Evolutionary conservation across 192 early-diverging fungal genomes (phyloP).

Genomic region (Umbelopsis vinacea): DNA sequence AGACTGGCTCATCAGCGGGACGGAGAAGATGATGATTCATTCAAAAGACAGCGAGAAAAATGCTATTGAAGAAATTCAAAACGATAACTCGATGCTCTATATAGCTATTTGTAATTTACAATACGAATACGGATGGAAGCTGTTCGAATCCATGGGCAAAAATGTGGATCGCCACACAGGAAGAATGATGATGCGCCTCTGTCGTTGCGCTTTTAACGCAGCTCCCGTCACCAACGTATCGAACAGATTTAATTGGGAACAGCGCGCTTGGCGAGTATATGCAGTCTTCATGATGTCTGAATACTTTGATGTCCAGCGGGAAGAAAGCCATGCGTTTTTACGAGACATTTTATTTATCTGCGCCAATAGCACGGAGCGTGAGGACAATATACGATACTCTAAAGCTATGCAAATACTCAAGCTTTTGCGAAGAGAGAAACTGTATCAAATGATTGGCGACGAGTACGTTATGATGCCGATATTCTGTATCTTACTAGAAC

Average conservation of each 20-base stretch:
- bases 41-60: neutral
- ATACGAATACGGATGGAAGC: constrained; percentile 34
- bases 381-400: constrained; percentile 4
- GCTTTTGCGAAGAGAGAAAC: neutral
- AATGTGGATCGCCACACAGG: constrained; percentile 20
- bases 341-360: constrained; percentile 24
- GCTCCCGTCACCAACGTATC: constrained; percentile 25
- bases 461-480: constrained; percentile 29
- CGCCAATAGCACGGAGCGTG: constrained; percentile 24
- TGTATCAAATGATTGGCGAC: constrained; percentile 23
- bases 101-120: constrained; percentile 23
- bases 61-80: constrained; percentile 10
- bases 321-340: constrained; percentile 26
- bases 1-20: constrained; percentile 15
- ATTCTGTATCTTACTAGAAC: constrained; percentile 22
- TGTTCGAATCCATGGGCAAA: constrained; percentile 23
- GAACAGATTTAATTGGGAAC: constrained; percentile 24
- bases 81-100: constrained; percentile 28
- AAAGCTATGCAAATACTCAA: constrained; percentile 27
- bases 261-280: constrained; percentile 27
- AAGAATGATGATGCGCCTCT: constrained; percentile 29
- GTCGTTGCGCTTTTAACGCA: constrained; percentile 24
- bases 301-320: constrained; percentile 13
- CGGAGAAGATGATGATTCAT: neutral
- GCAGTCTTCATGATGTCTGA: constrained; percentile 28